Evolutionary conservation across 2,329 filamentous ascomycete species (phyloP).

Genomic region (Thermothelomyces thermophilus): DNA sequence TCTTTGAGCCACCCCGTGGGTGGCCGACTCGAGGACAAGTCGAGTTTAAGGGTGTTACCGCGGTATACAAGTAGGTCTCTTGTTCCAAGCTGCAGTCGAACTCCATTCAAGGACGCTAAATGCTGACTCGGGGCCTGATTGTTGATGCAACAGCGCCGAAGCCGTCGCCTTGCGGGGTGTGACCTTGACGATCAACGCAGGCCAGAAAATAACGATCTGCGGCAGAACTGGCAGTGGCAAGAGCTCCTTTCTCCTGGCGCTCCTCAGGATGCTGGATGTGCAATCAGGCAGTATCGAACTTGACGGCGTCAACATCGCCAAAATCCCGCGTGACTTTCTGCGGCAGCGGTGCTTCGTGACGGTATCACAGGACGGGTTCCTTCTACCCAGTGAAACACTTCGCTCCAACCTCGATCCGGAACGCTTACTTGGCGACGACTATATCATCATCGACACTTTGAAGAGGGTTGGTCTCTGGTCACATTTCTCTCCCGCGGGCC

Average conservation of each 20-base stretch:
- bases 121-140: too few species aligned
- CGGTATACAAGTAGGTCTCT: conserved; percentile 28
- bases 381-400: conserved; percentile 38
- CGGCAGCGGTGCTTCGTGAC: conserved; percentile 35
- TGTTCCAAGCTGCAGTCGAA: background rate
- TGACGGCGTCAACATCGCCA: conserved; percentile 41
- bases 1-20: too few species aligned
- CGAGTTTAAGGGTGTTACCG: conserved; percentile 26
- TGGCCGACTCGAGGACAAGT: conserved; percentile 31
- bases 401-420: conserved; percentile 37
- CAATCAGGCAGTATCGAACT: conserved; percentile 38
- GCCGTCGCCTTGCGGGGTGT: conserved; percentile 25
- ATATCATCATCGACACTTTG: conserved; percentile 38
- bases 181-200: conserved; percentile 30
- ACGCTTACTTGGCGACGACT: conserved; percentile 29
- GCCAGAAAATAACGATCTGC: conserved; percentile 45
- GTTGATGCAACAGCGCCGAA: conserved; percentile 13
- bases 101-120: too few species aligned
- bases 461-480: conserved; percentile 26
- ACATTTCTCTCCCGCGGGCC: conserved; percentile 1
- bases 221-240: conserved; percentile 46
- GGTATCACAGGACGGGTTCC: conserved; percentile 39
- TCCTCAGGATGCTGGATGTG: conserved; percentile 44
- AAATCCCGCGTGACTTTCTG: conserved; percentile 37
- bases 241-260: conserved; percentile 37